phyloP scores from a whole-genome alignment of 2,329 filamentous ascomycete genomes.

The Lachnellula hyalina region DNA sequence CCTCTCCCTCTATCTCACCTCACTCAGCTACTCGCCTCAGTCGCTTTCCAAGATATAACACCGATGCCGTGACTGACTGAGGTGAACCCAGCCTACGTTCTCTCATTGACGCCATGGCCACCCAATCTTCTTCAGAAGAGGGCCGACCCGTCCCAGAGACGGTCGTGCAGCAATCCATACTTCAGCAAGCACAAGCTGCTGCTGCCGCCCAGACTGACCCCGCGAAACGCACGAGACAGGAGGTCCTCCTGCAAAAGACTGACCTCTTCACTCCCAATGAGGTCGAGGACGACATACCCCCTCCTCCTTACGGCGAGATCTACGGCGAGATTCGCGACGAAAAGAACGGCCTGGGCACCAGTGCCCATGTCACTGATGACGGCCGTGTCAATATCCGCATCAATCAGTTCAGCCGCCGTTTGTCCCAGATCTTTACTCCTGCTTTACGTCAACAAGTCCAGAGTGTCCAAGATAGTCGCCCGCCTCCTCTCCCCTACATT shows the following conservation, averaged over 20 bases:
- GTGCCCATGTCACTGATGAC: conserved; percentile 45
- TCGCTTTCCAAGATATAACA: conserved; percentile 8
- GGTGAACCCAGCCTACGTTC: conserved; percentile 13
- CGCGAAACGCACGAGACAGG: conserved; percentile 14
- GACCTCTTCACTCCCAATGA: conserved; percentile 19
- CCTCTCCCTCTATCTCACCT: conserved; percentile 9
- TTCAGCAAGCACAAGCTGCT: conserved; percentile 30
- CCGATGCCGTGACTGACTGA: conserved; percentile 8
- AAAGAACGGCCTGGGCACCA: conserved; percentile 26
- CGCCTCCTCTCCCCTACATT: conserved; percentile 59
- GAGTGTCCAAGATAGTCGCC: conserved; percentile 38
- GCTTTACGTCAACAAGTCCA: conserved; percentile 47
- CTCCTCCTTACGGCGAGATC: conserved; percentile 37
- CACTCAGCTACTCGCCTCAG: conserved; percentile 14
- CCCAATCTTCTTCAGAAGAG: conserved; percentile 46
- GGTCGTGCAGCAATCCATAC: conserved; percentile 25
- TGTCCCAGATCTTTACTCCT: conserved; percentile 61
- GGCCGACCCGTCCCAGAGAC: conserved; percentile 14
- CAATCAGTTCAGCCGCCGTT: conserved; percentile 57
- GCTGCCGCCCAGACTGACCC: conserved; percentile 23
- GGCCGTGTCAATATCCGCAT: conserved; percentile 74
- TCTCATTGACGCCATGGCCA: conserved; percentile 49
- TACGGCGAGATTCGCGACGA: conserved; percentile 36
- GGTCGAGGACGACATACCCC: conserved; percentile 26
- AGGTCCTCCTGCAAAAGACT: conserved; percentile 20